These are phyloP conservation scores for Linaria vulgaris DNA, from an alignment of 257 asterid genomes.

Conservation along the genomic window DNA sequence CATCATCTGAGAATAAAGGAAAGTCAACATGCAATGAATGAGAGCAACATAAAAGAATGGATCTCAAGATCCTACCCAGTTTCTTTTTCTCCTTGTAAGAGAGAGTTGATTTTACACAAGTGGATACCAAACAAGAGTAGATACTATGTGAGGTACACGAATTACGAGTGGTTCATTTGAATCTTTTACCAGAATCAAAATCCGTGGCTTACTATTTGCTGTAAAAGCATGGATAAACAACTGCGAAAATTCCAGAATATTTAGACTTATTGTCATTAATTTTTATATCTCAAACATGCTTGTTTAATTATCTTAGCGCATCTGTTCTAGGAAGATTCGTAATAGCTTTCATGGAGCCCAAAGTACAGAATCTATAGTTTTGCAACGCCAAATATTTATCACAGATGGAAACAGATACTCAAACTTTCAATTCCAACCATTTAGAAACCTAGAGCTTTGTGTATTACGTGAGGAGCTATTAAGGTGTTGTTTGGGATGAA, in stretches of 20 bases:
- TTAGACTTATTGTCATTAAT: no score
- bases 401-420: constrained; percentile 13
- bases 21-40: constrained; percentile 13
- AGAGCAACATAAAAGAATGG: constrained; percentile 13
- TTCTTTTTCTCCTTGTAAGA: not conserved
- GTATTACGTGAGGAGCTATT: not conserved
- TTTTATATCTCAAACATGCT: constrained; percentile 1
- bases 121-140: constrained; percentile 1
- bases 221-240: constrained; percentile 1
- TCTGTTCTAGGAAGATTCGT: not conserved
- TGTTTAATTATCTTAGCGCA: not conserved
- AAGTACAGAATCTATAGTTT: not conserved
- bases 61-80: constrained; percentile 1
- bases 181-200: not conserved
- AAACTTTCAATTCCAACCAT: not conserved
- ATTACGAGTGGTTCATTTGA: not conserved
- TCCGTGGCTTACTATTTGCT: constrained; percentile 4
- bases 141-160: not conserved
- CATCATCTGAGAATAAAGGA: constrained; percentile 56
- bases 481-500: not conserved
- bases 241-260: not conserved
- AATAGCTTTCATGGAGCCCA: no score
- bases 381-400: constrained; percentile 11
- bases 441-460: not conserved
- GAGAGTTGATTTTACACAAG: not conserved